Evolutionary conservation across 2,329 filamentous ascomycete species (phyloP), one percentile per base, ranked within the genome.

Genomic region (Stromatinia cepivora): DNA sequence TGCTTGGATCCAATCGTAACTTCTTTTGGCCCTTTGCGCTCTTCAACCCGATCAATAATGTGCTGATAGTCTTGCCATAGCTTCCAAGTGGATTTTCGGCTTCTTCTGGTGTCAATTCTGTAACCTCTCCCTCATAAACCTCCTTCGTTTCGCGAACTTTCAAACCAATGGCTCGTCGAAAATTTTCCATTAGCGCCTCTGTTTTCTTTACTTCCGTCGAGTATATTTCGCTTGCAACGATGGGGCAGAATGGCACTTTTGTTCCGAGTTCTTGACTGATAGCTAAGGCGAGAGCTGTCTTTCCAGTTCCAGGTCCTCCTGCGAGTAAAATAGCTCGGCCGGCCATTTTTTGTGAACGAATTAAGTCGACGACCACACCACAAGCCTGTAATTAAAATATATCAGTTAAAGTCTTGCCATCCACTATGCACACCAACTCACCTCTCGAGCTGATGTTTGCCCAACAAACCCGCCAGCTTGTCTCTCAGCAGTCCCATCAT

Each of bases 181-280:
- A 99, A 84, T 98, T 98, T 85, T 99, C 95, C 95, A 98, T 98
- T 79, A 99, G 84, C 74, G 97, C 91, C 81, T 99, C 95, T 63
- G 95, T 99, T 88, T 99, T 99, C 88, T 99, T 99, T 73, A 99
- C 94, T 82, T 99, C 95, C 58, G 94, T 91, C 75, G 93, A 97
- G 83, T 97, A 99, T 77, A 99, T 91, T 82, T 99, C 95, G 84
- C 94, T 97, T 76, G 94, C 95, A 66, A 97, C 95, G 79, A 99
- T 98, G 52, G 94, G 94, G 81, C 95, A 97, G 80, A 99, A 99
- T 9, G 95, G 95, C 69, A 99, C 97, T 84, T 97, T 98, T 63
- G 94, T 97, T 75, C 95, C 95, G 74, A 99, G 86, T 81, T 99
- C 95, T 82, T 98, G 95, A 80, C 93, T 97, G 75, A 99, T 92